A percentile compares a stretch with the other conserved stretches of the same genome.
These are phyloP conservation scores for Bonia amplexicaulis DNA, from an alignment of 176 grass and related monocot species.

Conservation along the genomic window DNA sequence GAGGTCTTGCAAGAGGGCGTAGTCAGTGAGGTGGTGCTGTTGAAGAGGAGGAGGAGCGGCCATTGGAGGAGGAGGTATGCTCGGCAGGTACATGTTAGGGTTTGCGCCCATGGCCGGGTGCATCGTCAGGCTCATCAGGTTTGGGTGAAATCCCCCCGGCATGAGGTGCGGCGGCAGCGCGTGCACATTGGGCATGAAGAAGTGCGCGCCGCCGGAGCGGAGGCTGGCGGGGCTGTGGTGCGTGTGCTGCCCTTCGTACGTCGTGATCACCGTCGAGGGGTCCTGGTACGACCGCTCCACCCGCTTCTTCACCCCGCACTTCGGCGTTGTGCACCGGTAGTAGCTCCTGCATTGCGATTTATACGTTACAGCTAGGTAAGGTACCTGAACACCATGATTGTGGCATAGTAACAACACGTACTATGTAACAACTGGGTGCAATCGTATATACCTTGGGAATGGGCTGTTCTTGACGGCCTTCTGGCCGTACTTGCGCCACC, in stretches of 20 bases:
- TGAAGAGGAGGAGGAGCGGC: conserved; percentile 31
- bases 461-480: conserved; percentile 99
- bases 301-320: conserved; percentile 90
- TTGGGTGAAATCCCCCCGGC: conserved; percentile 19
- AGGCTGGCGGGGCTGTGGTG: conserved; percentile 74
- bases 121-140: conserved; percentile 50
- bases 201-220: conserved; percentile 39
- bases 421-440: background rate
- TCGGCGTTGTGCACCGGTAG: conserved; percentile 86
- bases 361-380: background rate
- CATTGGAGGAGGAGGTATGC: conserved; percentile 5
- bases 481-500: conserved; percentile 99
- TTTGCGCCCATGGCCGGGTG: conserved; percentile 34
- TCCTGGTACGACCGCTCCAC: conserved; percentile 94
- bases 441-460: conserved; percentile 63
- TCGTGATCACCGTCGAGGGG: conserved; percentile 76
- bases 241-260: conserved; percentile 90
- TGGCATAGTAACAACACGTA: background rate
- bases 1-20: conserved; percentile 70
- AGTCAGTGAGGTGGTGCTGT: conserved; percentile 55
- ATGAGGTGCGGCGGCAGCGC: conserved; percentile 25
- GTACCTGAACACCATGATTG: background rate
- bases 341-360: conserved; percentile 60
- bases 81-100: conserved; percentile 63
- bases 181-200: conserved; percentile 29